Evolutionary conservation across 306 rosid species (phyloP), one percentile per base, ranked within the genome.

Genomic region (Neltuma alba): DNA sequence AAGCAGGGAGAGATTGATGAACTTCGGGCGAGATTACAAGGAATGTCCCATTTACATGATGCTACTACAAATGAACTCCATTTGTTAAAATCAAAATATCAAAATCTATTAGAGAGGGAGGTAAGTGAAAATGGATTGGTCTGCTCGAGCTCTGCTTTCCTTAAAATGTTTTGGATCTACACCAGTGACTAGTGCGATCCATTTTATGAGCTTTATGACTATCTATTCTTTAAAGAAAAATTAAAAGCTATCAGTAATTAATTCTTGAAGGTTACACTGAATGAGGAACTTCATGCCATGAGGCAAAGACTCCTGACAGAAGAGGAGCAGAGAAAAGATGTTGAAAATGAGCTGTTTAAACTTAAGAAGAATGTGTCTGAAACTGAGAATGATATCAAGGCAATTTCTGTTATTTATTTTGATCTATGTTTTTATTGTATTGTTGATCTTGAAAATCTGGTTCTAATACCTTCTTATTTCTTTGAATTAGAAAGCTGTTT

Each of bases 241-340:
- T 6, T 60, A 80, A 10, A 72, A 55, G 30, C 54, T 68, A 72
- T 34, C 23, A 20, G 60, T 68, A 27, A 66, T 27, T 48, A 45
- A 58, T 75, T 42, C 65, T 3, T 42, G 15, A 66, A 90, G 94
- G 91, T 30, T 67, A 79, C 76, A 66, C 74, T 83, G 48, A 83
- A 81, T 47, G 82, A 85, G 66, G 92, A 90, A 83, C 88, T 90
- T 72, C 57, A 65, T 68, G 76, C 71, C 10, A 20, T 68, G 75
- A 84, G 73, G 84, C 80, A 85, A 82, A 79, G 82, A 76, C 86
- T 90, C 80, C 9, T 76, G 70, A 47, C 16, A 13, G 92, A 88
- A 85, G 90, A 88, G 86, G 85, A 79, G 83, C 89, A 83, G 74
- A 83, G 92, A 84, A 86, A 85, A 72, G 55, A 44, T 70, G 40